Evolutionary conservation across 495 filamentous ascomycete genomes (phyloP).

Genomic region (Tuber umbilicatum): DNA sequence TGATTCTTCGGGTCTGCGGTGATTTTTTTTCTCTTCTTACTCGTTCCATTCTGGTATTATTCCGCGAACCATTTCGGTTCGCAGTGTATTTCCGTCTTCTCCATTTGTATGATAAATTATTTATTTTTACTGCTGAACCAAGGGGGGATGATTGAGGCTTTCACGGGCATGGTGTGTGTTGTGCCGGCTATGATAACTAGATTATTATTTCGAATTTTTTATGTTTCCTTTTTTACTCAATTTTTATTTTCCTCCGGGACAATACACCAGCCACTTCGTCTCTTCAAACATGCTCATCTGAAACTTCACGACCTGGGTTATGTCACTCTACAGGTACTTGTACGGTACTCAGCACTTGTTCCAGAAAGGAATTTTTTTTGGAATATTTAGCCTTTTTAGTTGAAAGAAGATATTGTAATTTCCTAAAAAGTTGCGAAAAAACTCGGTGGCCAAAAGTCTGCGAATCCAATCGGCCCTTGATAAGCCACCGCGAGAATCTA

Average conservation of each 20-base stretch:
- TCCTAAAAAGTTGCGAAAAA: constrained; percentile 6
- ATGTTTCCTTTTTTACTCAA: not conserved
- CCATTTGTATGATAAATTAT: constrained; percentile 7
- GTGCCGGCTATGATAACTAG: constrained; percentile 5
- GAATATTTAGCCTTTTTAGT: constrained; percentile 14
- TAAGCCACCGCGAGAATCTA: not conserved
- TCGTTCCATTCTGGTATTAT: not conserved
- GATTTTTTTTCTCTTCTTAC: not conserved
- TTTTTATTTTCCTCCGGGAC: not conserved
- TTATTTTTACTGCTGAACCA: not conserved
- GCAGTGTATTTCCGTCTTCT: constrained; percentile 15
- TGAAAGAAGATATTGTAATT: not conserved
- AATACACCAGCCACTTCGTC: constrained; percentile 23
- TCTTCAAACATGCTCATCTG: constrained; percentile 20
- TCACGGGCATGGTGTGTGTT: not conserved
- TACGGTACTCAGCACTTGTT: not conserved
- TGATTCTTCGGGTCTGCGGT: too few species aligned
- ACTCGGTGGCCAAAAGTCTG: not conserved
- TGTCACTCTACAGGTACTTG: constrained; percentile 2
- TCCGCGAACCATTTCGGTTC: not conserved
- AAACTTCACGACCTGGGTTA: not conserved
- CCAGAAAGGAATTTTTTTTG: constrained; percentile 5
- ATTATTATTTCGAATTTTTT: constrained; percentile 8
- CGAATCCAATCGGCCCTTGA: not conserved
- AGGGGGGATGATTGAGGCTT: not conserved